Base-by-base conservation (phyloP, 345 rosid genomes). In the Gossypium turneri region DNA sequence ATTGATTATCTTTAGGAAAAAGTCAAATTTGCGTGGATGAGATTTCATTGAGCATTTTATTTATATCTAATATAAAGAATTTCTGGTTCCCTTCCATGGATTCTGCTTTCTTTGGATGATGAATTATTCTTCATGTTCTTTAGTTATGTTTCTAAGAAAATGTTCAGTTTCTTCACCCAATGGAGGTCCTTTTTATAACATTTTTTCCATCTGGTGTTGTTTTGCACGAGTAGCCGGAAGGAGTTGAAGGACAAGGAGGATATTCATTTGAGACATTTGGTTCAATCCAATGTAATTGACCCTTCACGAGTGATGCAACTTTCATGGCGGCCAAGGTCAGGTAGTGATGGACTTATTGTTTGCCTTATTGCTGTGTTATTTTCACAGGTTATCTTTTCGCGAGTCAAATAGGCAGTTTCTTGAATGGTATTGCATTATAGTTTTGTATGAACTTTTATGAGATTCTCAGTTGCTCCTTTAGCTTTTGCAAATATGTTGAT, bases 271-370 rank as follows among this genome's bases (percentile, higher is more conserved):
- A 77, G 67, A 80, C 82, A 67, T 66, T 78, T 87, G 70, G 9
- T 76, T 70, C 78, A 65, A 60, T 72, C 85, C 34, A 83, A 84
- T 65, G 81, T 82, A 65, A 70, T 94, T 48, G 84, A 90, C 62
- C 95, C 94, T 4, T 88, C 88, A 29, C 87, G 83, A 75, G 97
- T 89, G 29, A 74, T 85, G 71, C 91, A 84, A 34, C 87, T 92
- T 76, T 91, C 91, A 63, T 92, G 98, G 97, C 89, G 59, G 80
- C 98, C 97, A 87, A 94, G 98, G 98, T 92, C 94, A 90, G 94
- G 95, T 94, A 87, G 82, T 61, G 67, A 72, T 68, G 47, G 73
- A 74, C 59, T 79, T 67, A 44, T 63, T 50, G 55, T 34, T 73
- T 59, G 34, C 64, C 53, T 72, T 50, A n/a, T 20, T 57, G 27